Conservation (phyloP, 768 basidiomycete species). For the Termitomyces sp. region DNA sequence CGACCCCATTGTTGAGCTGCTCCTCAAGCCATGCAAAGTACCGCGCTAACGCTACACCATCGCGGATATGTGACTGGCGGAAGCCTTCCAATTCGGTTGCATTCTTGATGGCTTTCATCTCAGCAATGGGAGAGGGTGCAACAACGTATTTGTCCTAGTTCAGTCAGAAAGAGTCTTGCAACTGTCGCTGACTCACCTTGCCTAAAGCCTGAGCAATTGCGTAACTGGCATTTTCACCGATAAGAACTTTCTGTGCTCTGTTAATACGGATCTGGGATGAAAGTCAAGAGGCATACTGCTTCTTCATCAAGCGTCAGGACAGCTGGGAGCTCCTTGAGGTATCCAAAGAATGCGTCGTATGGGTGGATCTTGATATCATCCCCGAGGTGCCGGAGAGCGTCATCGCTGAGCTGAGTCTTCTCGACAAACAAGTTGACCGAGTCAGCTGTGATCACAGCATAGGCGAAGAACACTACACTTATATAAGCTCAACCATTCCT, state of each 20-base stretch:
- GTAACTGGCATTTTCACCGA: constrained; percentile 74
- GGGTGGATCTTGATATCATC: constrained; percentile 58
- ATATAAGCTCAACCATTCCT: not conserved
- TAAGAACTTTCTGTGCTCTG: constrained; percentile 56
- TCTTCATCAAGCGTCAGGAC: constrained; percentile 27
- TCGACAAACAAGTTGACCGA: constrained; percentile 69
- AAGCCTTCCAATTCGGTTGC: constrained; percentile 83
- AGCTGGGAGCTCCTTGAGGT: constrained; percentile 47
- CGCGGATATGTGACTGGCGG: constrained; percentile 81
- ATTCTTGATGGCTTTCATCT: constrained; percentile 81
- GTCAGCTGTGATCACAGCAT: constrained; percentile 67
- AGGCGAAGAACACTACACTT: constrained; percentile 80
- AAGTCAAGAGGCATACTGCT: constrained; percentile 20
- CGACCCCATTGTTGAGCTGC: constrained; percentile 55
- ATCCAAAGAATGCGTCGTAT: constrained; percentile 64
- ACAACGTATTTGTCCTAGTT: constrained; percentile 57
- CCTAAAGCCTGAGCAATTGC: constrained; percentile 82
- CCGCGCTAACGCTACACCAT: constrained; percentile 79
- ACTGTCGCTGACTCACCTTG: constrained; percentile 32
- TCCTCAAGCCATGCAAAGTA: constrained; percentile 98
- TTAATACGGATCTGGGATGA: not conserved
- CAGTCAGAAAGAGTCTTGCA: not conserved
- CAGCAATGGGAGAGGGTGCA: constrained; percentile 67
- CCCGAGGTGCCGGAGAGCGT: constrained; percentile 44
- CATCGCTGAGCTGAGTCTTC: constrained; percentile 40